Evolutionary conservation across 1,139 yeast species (phyloP), one percentile per base, ranked within the genome.

Genomic region (Taphrina betulina): DNA sequence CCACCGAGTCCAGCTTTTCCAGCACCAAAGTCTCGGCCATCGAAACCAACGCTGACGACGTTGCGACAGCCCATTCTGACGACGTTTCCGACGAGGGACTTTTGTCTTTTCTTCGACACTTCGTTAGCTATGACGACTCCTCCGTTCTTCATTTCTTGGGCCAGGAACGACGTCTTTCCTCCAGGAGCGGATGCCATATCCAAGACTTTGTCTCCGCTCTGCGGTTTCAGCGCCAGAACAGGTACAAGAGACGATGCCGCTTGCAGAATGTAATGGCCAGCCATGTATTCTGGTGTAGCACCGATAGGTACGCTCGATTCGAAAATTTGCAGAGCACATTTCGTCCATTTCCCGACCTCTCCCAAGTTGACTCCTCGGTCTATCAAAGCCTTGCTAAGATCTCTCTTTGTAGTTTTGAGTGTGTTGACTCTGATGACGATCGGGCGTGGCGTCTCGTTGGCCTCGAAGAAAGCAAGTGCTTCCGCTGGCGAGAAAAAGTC

Each of bases 181-280:
- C 99, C 99, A 63, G 99, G 99, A 19, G 99, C 97, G 59, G 98
- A 95, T 40, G 99, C 98, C 98, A 94, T 94, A 74, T 94, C 99
- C 63, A 94, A 77, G 48, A 94, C 77, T 68, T 98, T 83, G 72
- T 94, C 99, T 68, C 86, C 83, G 71, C 89, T 96, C 70, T 89
- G 95, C 17, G 99, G 98, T 61, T 83, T 94, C 64, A 94, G 76
- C 0, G 99, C 99, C 90, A 94, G 87, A 19, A 90, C 96, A 8
- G 99, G 99, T 67, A 94, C 75, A 72, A 92, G 92, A 3, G 97
- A 90, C 4, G 97, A 90, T 26, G 99, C 99, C 37, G 99, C 98
- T 72, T 94, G 99, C 66, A 94, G 75, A 63, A 94, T 94, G 73
- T 94, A 94, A 68, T 92, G 95, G 67, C 99, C 99, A 12, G 97